These are phyloP conservation scores for Fusarium papillatum DNA, from an alignment of 2,329 filamentous ascomycete genomes.

Conservation along the genomic window DNA sequence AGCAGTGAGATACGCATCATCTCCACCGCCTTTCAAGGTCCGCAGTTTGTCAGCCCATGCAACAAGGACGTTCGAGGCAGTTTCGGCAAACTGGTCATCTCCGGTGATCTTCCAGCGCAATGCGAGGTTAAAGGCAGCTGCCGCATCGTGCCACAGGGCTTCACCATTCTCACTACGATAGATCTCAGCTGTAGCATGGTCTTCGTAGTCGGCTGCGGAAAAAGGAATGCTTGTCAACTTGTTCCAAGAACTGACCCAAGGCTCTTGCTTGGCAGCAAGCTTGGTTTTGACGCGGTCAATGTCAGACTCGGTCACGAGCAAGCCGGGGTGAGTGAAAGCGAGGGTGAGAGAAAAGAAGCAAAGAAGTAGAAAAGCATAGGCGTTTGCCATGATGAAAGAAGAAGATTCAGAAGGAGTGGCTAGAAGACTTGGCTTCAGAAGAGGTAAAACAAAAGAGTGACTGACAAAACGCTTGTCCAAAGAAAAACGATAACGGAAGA, in stretches of 20 bases:
- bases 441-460: not conserved
- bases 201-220: not conserved
- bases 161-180: slow-evolving; percentile 14
- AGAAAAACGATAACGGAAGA: not conserved
- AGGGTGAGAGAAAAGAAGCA: not conserved
- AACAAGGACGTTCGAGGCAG: not conserved
- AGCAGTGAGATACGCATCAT: not conserved
- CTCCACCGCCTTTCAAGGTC: not conserved
- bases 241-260: slow-evolving; percentile 23
- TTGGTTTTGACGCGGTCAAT: slow-evolving; percentile 15
- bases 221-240: slow-evolving; percentile 18
- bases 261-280: slow-evolving; percentile 11
- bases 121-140: slow-evolving; percentile 23
- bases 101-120: slow-evolving; percentile 1
- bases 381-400: not conserved
- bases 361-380: not conserved
- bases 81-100: not conserved
- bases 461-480: not conserved
- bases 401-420: not conserved
- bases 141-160: slow-evolving; percentile 25
- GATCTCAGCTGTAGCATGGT: slow-evolving; percentile 3
- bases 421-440: not conserved
- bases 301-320: slow-evolving; percentile 25
- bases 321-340: slow-evolving; percentile 21
- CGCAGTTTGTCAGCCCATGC: not conserved